phyloP scores from a whole-genome alignment of 148 eudicot genomes.

The Chenopodium berlandieri region DNA sequence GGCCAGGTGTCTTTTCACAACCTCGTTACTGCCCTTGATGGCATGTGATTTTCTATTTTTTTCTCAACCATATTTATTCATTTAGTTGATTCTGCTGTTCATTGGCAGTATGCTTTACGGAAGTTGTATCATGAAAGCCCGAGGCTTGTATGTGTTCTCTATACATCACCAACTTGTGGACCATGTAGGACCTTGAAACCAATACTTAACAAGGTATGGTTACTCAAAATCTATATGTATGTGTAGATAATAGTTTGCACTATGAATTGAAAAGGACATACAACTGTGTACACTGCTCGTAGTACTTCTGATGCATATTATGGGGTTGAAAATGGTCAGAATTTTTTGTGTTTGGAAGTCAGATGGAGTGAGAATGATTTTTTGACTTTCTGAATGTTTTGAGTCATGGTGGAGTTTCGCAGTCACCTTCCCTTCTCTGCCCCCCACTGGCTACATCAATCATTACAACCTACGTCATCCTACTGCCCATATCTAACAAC shows the following conservation, averaged over 20 bases:
- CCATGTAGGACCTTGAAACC: conserved; percentile 98
- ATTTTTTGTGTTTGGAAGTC: not conserved
- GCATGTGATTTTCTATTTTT: conserved; percentile 1
- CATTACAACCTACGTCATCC: too few relatives aligned
- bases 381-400: not conserved
- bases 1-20: conserved; percentile 68
- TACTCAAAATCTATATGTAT: conserved; percentile 3
- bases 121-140: conserved; percentile 97
- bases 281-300: not conserved
- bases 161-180: conserved; percentile 93
- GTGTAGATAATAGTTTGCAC: not conserved
- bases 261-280: not conserved
- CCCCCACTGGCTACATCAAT: too few relatives aligned
- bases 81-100: conserved; percentile 1
- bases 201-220: conserved; percentile 82
- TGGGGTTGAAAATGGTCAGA: not conserved
- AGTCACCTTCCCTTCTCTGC: too few relatives aligned
- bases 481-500: too few relatives aligned
- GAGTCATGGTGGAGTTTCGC: not conserved
- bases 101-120: conserved; percentile 85
- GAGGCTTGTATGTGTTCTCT: conserved; percentile 83
- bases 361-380: not conserved
- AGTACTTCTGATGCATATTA: not conserved
- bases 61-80: not conserved
- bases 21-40: conserved; percentile 6